Evolutionary conservation across 768 basidiomycete species (phyloP), one percentile per base, ranked within the genome.

Genomic region (Russula dissimulans): DNA sequence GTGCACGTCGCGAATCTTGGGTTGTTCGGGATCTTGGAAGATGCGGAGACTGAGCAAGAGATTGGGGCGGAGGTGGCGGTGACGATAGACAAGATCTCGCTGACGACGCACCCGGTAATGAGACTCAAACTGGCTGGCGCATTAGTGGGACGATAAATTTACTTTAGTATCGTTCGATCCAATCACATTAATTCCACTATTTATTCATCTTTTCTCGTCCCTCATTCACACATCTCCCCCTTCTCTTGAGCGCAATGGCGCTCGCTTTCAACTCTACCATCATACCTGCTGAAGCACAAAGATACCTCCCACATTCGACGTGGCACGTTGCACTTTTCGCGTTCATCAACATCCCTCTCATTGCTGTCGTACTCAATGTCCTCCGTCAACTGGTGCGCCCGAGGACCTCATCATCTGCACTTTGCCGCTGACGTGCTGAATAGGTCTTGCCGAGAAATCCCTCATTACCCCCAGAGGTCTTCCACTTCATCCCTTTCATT

Each of bases 401-500:
- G 45, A 60, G 26, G 31, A 43, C 3, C 10, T n/a, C 14, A 8
- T 50, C 50, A 0, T 56, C 43, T 15, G 34, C 5, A 49, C 38
- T 54, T 29, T 32, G 32, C n/a, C 49, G 18, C 46, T 65, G n/a
- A 65, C 51, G 12, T 48, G n/a, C 41, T 41, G 47, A 48, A 17
- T 54, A 93, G 90, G 63, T 87, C 55, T 67, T 84, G 39, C 91
- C 91, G 10, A 79, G 79, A 60, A 81, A 85, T 69, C 77, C 82
- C 22, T 83, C 83, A 17, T 75, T 86, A 44, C 97, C 97, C 2
- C 97, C 97, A 0, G 76, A 88, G 44, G 92, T 98, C 18, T 99
- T 97, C 77, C 91, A 97, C 71, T 86, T 87, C 78, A 73, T 98
- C 47, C 97, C 97, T 7, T 78, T 89, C 69, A 72, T 99, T 64